A percentile compares a stretch with the other conserved stretches of the same genome.
Evolutionary conservation across 192 early-diverging fungal genomes (phyloP).

Genomic region (Coemansia javaensis): DNA sequence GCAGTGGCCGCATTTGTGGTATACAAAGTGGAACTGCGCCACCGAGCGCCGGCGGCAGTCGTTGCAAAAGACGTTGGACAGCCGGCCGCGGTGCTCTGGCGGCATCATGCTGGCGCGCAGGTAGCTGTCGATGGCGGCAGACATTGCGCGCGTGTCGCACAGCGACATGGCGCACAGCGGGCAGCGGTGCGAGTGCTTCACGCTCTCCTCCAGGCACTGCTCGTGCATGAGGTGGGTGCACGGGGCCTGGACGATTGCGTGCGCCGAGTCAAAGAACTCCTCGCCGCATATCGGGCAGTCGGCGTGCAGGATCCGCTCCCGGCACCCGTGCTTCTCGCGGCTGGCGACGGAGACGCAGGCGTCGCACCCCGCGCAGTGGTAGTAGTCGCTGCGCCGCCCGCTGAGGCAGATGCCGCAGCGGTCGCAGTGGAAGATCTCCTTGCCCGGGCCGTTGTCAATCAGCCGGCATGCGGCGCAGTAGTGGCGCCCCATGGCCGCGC

Average conservation of each 20-base stretch:
- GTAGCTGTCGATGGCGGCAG: conserved; percentile 74
- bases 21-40: conserved; percentile 90
- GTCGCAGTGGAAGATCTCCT: conserved; percentile 90
- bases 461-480: conserved; percentile 88
- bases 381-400: conserved; percentile 77
- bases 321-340: conserved; percentile 79
- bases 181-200: conserved; percentile 90
- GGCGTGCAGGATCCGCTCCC: conserved; percentile 82
- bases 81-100: conserved; percentile 70
- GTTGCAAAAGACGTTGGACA: conserved; percentile 82
- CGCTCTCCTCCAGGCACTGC: conserved; percentile 75
- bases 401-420: conserved; percentile 90
- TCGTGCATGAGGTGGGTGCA: conserved; percentile 94
- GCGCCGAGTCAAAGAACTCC: conserved; percentile 84
- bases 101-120: conserved; percentile 85
- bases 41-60: conserved; percentile 85
- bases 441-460: conserved; percentile 80
- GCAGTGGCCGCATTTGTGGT: conserved; percentile 89
- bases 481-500: conserved; percentile 62
- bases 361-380: conserved; percentile 89
- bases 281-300: conserved; percentile 98
- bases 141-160: conserved; percentile 76
- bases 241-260: conserved; percentile 55
- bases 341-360: conserved; percentile 78
- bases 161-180: conserved; percentile 92